Base-by-base conservation (phyloP, 164 flowering plant genomes). In the Cinnamomum micranthum region DNA sequence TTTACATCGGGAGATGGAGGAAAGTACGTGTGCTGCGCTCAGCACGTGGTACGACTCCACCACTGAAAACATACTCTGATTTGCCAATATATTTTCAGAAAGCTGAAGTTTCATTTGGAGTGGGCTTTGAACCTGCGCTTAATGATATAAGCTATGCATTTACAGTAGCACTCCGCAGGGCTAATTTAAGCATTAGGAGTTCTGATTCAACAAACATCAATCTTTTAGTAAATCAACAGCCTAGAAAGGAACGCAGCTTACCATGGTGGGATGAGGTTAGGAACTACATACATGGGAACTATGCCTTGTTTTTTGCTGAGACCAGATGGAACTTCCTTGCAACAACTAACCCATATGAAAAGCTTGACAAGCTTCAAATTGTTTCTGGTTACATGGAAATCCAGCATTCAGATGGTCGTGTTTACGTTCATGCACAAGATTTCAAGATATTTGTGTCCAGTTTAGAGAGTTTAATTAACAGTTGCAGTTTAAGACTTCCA, bases 181-280 rank as follows among this genome's bases (percentile, higher is more conserved):
- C 98, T 76, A 91, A 94, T 85, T 78, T 96, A 60, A 87, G 97
- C 82, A 79, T 85, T 73, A 88, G 89, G 81, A 74, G 51, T 78
- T 66, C 62, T 62, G 24, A 75, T 41, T 19, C 24, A 59, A 14
- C 63, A 50, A 72, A 77, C 23, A 81, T 75, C 78, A 71, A 64
- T 51, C 15, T 66, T 69, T 50, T 72, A 23, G 55, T 28, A 59
- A 35, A 74, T 81, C 89, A 75, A 67, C 97, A 92, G 2, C 94
- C 97, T 9, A 96, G 92, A 82, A 96, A 91, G 80, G 99, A 96
- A 73, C 81, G 84, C 66, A 94, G 95, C 86, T 88, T 96, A 72
- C 99, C 99, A 58, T 96, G 99, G 99, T 96, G 99, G 99, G 99
- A 96, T 84, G 99, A 96, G 55, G 81, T 91, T 72, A 85, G 99